phyloP scores from a whole-genome alignment of 1,284 basidiomycete species.

The Fomitopsis schrenkii region DNA sequence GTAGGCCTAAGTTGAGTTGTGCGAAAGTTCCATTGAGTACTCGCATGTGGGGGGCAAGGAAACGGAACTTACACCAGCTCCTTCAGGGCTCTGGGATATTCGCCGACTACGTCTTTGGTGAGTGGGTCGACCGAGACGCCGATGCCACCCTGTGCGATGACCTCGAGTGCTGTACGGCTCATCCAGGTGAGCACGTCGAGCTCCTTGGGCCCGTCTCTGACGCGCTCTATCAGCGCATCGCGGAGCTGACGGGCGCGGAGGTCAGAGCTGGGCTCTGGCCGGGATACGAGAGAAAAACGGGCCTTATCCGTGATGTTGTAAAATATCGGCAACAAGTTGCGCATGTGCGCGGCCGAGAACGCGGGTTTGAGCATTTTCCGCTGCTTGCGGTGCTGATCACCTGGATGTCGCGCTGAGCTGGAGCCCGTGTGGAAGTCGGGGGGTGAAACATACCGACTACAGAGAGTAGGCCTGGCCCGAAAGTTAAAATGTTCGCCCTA shows the following conservation, averaged over 20 bases:
- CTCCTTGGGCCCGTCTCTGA: conserved; percentile 16
- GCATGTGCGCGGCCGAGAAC: conserved; percentile 20
- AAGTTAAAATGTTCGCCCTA: background rate
- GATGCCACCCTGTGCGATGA: conserved; percentile 32
- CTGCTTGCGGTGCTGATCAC: conserved; percentile 21
- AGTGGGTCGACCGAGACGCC: conserved; percentile 33
- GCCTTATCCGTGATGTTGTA: conserved; percentile 9
- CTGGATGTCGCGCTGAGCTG: conserved; percentile 4
- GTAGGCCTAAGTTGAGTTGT: background rate
- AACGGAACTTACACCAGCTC: conserved; percentile 17
- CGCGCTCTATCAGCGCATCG: conserved; percentile 13
- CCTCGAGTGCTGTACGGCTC: conserved; percentile 30
- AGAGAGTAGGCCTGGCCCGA: conserved; percentile 3
- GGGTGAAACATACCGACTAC: background rate
- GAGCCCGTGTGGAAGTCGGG: background rate
- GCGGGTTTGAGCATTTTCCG: conserved; percentile 25
- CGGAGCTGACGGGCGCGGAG: conserved; percentile 11
- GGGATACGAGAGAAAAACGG: background rate
- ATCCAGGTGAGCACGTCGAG: conserved; percentile 31
- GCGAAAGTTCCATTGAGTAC: background rate
- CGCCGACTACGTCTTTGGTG: conserved; percentile 15
- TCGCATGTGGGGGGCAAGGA: conserved; percentile 5
- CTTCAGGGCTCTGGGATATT: conserved; percentile 26
- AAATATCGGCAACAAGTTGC: conserved; percentile 21
- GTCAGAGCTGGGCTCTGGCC: background rate